Percentiles rank a stretch among this genome's conserved stretches.
These are phyloP conservation scores for Leptodermis oblonga DNA, from an alignment of 257 asterid genomes.

Conservation along the genomic window DNA sequence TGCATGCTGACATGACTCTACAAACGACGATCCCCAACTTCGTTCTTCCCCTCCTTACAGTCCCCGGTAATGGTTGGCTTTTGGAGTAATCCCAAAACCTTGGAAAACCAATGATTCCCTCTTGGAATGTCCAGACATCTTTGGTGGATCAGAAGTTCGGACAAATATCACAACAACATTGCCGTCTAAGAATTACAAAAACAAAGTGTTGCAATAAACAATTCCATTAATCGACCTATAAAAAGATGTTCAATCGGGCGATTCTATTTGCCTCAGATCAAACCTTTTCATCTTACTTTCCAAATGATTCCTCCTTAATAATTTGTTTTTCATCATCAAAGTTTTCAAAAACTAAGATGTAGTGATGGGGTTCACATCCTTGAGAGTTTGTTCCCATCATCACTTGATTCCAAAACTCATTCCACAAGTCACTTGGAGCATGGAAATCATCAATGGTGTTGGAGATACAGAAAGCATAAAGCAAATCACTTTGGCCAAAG, in stretches of 20 bases:
- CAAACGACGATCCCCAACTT: too few species aligned
- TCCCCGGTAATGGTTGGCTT: not conserved
- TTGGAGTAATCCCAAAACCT: not conserved
- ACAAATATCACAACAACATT: not conserved
- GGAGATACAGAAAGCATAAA: conserved; percentile 25
- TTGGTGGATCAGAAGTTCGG: not conserved
- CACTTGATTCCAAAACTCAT: conserved; percentile 24
- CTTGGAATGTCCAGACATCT: not conserved
- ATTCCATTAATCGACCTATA: too few species aligned
- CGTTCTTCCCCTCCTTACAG: too few species aligned
- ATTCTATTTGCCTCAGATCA: not conserved
- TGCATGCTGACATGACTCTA: too few species aligned
- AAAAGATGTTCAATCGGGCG: too few species aligned
- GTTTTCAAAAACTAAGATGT: too few species aligned
- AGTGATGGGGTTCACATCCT: conserved; percentile 24
- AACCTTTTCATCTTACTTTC: too few species aligned
- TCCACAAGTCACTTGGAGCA: conserved; percentile 25
- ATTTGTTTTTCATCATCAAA: too few species aligned
- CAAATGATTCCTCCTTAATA: too few species aligned
- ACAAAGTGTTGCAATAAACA: too few species aligned
- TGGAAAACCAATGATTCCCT: not conserved
- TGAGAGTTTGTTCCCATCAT: conserved; percentile 20
- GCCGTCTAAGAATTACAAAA: too few species aligned
- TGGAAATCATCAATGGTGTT: conserved; percentile 20
- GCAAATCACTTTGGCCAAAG: conserved; percentile 21